Conservation (phyloP, 768 basidiomycete genomes). For the Russula ochroleuca region DNA sequence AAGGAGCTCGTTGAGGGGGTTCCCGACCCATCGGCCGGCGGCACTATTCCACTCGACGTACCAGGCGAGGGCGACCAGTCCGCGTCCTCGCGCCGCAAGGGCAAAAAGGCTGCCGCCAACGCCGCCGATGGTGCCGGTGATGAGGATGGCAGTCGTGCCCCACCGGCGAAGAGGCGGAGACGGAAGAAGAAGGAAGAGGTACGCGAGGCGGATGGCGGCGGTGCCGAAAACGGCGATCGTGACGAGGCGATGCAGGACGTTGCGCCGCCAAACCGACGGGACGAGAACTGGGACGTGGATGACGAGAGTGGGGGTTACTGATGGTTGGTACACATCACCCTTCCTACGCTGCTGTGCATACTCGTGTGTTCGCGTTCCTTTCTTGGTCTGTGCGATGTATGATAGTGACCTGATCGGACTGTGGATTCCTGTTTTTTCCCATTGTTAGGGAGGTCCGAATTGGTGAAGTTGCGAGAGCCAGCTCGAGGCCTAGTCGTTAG, state of each 20-base stretch:
- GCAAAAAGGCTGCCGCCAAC: slow-evolving; percentile 49
- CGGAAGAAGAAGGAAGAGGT: slow-evolving; percentile 47
- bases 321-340: neutral
- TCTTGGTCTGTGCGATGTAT: slow-evolving; percentile 11
- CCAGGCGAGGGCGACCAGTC: slow-evolving; percentile 58
- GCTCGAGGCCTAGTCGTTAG: too few species aligned
- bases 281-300: slow-evolving; percentile 44
- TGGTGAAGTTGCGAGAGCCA: neutral
- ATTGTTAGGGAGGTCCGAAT: neutral
- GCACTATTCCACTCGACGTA: slow-evolving; percentile 66
- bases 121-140: slow-evolving; percentile 35
- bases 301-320: slow-evolving; percentile 23
- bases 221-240: slow-evolving; percentile 34
- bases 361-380: neutral
- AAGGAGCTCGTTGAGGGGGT: slow-evolving; percentile 85
- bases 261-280: slow-evolving; percentile 25
- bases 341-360: neutral
- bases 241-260: slow-evolving; percentile 36
- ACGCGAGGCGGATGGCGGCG: slow-evolving; percentile 33
- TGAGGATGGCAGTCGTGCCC: slow-evolving; percentile 36
- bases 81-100: slow-evolving; percentile 44
- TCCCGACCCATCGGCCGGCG: slow-evolving; percentile 83
- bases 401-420: neutral
- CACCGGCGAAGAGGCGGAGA: slow-evolving; percentile 44
- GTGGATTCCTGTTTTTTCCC: neutral